phyloP scores from a whole-genome alignment of 352 stramenopile species.

The Ophiocytium majus region DNA sequence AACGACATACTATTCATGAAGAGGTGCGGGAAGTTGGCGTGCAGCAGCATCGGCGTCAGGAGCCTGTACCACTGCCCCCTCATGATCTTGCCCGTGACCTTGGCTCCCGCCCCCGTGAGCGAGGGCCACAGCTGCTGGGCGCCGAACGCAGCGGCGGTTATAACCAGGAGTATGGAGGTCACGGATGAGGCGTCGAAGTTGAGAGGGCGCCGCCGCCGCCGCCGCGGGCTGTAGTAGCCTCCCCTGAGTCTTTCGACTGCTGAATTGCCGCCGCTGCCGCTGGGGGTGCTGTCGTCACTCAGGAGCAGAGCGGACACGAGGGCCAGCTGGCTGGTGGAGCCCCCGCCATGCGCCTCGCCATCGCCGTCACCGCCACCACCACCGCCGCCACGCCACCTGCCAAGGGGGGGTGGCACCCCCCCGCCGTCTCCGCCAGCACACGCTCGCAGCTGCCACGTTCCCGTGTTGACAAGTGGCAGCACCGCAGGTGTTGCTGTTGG shows the following conservation, averaged over 20 bases:
- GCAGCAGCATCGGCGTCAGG: conserved; percentile 65
- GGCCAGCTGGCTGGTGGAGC: too few relatives aligned
- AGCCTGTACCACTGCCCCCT: conserved; percentile 63
- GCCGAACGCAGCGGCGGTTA: not conserved
- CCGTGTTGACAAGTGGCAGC: too few relatives aligned
- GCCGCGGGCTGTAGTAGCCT: not conserved
- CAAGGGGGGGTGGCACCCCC: too few relatives aligned
- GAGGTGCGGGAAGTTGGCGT: conserved; percentile 62
- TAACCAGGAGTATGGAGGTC: not conserved
- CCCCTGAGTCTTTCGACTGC: not conserved
- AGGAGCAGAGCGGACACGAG: too few relatives aligned
- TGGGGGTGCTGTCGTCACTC: too few relatives aligned
- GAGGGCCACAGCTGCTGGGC: not conserved
- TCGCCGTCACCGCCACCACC: too few relatives aligned
- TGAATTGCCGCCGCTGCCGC: too few relatives aligned
- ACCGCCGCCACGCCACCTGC: too few relatives aligned
- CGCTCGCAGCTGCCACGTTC: too few relatives aligned
- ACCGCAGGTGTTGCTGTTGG: too few relatives aligned
- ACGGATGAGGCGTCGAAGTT: not conserved
- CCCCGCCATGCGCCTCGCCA: too few relatives aligned
- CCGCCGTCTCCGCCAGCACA: too few relatives aligned
- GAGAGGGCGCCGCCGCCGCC: not conserved
- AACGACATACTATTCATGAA: conserved; percentile 65
- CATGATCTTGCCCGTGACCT: conserved; percentile 8
- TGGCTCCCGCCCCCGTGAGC: not conserved